These are phyloP conservation scores for Dunaliella primolecta DNA, from an alignment of 139 green algal genomes.

Conservation along the genomic window DNA sequence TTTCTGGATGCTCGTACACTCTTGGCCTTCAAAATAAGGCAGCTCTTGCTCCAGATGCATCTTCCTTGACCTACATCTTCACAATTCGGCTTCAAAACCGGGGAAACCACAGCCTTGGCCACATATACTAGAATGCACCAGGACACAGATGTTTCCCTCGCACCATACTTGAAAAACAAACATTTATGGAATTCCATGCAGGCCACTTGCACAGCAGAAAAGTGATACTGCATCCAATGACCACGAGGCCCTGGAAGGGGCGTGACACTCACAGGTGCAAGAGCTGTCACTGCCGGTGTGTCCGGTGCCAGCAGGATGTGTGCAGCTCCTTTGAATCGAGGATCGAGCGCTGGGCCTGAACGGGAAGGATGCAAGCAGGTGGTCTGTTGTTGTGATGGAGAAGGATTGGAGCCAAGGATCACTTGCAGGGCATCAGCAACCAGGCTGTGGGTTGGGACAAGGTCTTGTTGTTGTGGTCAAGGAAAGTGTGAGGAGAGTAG, in stretches of 20 bases:
- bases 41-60: no score
- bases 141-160: no score
- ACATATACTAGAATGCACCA: no score
- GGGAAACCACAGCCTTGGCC: no score
- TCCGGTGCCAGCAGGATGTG: slow-evolving; percentile 54
- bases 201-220: not conserved
- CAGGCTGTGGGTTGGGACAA: not conserved
- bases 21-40: no score
- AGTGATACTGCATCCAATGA: no score
- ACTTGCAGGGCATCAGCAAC: not conserved
- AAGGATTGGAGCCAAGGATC: not conserved
- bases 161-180: no score
- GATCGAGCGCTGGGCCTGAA: slow-evolving; percentile 48
- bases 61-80: no score
- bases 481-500: not conserved
- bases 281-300: slow-evolving; percentile 29
- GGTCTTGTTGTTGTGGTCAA: not conserved
- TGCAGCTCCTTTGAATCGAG: slow-evolving; percentile 8
- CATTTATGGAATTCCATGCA: no score
- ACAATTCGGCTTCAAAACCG: no score
- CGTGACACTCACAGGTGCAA: slow-evolving; percentile 9
- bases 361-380: not conserved
- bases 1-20: no score
- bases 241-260: no score
- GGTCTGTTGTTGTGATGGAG: not conserved